Conservation (phyloP, 2,329 filamentous ascomycete genomes). For the Zymoseptoria crescenta region DNA sequence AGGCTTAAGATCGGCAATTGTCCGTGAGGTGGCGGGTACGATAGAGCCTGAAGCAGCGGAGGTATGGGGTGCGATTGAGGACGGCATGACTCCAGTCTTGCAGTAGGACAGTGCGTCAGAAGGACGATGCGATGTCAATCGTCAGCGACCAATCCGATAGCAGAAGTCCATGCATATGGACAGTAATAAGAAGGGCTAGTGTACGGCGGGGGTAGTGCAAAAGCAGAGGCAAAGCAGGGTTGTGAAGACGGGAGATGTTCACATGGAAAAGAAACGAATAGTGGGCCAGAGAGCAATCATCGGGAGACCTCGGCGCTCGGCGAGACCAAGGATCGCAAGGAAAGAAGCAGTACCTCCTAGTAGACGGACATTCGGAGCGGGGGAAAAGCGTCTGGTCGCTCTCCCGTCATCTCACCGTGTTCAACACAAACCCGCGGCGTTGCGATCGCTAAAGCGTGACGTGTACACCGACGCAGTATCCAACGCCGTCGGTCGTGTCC, state of each 20-base stretch:
- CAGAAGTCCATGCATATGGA: neutral
- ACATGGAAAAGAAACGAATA: neutral
- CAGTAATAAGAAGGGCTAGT: neutral
- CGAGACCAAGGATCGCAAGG: neutral
- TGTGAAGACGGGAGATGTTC: neutral
- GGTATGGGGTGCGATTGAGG: conserved; percentile 8
- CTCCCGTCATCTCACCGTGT: neutral
- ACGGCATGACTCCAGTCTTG: conserved; percentile 11
- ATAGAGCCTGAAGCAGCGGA: neutral
- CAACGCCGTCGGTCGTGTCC: neutral
- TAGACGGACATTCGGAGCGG: neutral
- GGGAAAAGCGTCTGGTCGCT: neutral
- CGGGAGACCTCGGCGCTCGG: neutral
- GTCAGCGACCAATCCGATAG: neutral
- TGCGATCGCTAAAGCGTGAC: neutral
- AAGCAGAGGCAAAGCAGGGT: neutral
- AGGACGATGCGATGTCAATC: neutral
- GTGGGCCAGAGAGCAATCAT: neutral
- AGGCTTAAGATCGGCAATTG: conserved; percentile 7
- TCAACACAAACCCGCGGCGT: neutral
- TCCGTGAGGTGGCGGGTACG: conserved; percentile 6
- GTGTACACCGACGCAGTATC: too few relatives aligned
- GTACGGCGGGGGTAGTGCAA: neutral
- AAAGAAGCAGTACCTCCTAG: neutral
- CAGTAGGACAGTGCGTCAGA: neutral